Conservation (phyloP, 148 eudicot genomes). For the Camellia granthamiana region DNA sequence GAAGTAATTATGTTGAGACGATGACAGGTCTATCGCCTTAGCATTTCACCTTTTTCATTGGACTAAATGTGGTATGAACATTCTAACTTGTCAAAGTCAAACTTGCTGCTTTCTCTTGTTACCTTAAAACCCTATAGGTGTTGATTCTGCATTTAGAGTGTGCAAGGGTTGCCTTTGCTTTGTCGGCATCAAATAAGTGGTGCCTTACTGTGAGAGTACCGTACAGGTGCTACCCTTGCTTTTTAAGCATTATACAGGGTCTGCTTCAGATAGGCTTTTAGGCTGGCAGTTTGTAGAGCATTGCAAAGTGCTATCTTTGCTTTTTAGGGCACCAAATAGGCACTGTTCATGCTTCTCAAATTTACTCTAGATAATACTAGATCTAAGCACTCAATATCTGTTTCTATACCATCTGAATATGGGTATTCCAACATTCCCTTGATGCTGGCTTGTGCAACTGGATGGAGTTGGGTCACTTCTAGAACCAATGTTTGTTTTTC, state of each 20-base stretch:
- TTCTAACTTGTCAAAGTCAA: not conserved
- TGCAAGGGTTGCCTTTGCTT: not conserved
- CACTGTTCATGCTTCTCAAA: not conserved
- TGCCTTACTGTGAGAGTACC: not conserved
- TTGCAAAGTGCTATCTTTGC: not conserved
- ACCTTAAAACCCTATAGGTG: no score
- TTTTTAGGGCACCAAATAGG: not conserved
- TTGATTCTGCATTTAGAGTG: not conserved
- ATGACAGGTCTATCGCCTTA: not conserved
- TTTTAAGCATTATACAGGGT: not conserved
- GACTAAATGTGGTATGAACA: not conserved
- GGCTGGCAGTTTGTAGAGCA: not conserved
- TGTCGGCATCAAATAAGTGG: not conserved
- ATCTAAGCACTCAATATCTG: not conserved
- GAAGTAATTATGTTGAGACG: not conserved
- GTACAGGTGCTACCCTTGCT: not conserved
- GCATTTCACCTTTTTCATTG: not conserved
- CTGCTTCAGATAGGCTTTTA: not conserved
- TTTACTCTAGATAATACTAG: no score
- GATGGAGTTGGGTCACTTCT: not conserved
- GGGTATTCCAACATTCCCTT: not conserved
- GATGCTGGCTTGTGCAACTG: not conserved
- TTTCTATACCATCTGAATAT: not conserved
- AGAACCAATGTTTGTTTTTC: not conserved
- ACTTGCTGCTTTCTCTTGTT: not conserved